Percentiles rank a stretch among this genome's conserved stretches.
Evolutionary conservation across 257 asterid genomes (phyloP).

Genomic region (Gentiana dahurica): DNA sequence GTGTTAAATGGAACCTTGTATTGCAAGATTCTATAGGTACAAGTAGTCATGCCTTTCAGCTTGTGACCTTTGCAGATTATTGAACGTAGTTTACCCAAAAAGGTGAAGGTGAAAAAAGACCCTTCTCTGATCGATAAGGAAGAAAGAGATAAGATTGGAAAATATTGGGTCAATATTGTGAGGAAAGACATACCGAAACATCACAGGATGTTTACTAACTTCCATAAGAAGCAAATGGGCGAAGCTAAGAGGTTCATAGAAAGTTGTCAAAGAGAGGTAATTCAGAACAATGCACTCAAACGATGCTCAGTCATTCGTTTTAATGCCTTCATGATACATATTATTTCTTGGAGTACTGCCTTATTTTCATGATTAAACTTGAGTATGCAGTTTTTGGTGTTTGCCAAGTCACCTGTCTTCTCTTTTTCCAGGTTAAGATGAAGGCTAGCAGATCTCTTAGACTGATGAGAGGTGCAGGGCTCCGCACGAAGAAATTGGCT

Average conservation of each 20-base stretch:
- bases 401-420: conserved; percentile 1
- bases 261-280: conserved; percentile 94
- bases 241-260: conserved; percentile 93
- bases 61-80: conserved; percentile 60
- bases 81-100: conserved; percentile 84
- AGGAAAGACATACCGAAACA: conserved; percentile 91
- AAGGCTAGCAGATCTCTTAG: conserved; percentile 86
- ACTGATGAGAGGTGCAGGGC: conserved; percentile 78
- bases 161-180: conserved; percentile 78
- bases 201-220: conserved; percentile 58
- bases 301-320: neutral
- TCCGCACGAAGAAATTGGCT: conserved; percentile 84
- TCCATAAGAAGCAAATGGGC: conserved; percentile 62
- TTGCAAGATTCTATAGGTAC: neutral
- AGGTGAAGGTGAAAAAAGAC: conserved; percentile 71
- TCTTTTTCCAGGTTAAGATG: conserved; percentile 67
- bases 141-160: conserved; percentile 66
- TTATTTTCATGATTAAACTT: neutral
- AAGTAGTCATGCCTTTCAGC: conserved; percentile 8
- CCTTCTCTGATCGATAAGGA: conserved; percentile 82
- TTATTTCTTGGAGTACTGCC: neutral
- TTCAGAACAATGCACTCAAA: conserved; percentile 7
- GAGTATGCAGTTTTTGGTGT: neutral
- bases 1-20: neutral
- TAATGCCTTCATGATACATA: conserved; percentile 1